Base-by-base conservation (phyloP, 352 stramenopile genomes). In the Globisporangium apiculatum region DNA sequence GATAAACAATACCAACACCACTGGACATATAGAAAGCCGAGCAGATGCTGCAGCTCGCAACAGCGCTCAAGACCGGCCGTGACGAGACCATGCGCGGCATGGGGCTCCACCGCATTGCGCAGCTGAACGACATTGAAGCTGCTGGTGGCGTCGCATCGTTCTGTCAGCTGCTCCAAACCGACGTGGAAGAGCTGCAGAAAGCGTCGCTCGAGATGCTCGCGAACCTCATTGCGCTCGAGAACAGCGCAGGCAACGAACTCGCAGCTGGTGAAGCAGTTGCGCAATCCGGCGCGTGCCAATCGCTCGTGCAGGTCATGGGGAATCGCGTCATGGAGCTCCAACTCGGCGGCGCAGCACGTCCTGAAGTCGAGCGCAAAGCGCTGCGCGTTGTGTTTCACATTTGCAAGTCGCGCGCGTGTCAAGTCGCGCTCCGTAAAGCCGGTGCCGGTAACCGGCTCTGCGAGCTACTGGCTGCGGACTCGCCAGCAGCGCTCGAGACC, bases 61-160 rank as follows among this genome's bases (percentile, higher is more conserved):
- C 68, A 24, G 76, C 75, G 18, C 64, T 94, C 48, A 80, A 72
- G 24, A 59, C 67, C 48, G 82, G 75, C 0, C 78, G 83, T 3
- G 71, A 88, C 24, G 83, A 93, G 61, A 87, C 74, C 0, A 61
- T 78, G 11, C 59, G 52, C 31, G 80, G 81, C 10, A 85, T 95
- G 75, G 85, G 85, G 0, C 50, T 81, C 1, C 81, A 93, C 51
- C 81, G 76, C 53, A 70, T 95, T 17, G 73, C 81, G 15, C 83
- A 95, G 64, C 68, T 95, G 3, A 95, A 95, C 60, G 85, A 95
- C 60, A 71, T 95, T 15, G 83, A 91, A 53, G 76, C 79, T 6
- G 83, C 80, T n/a, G 85, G 85, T 41, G 85, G 85, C 7, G 72
- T 95, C 17, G 61, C 62, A 1, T 82, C 81, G 8, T 90, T 95